Evolutionary conservation across 805 yeast species (phyloP).

Genomic region (Candida taoyuanica): DNA sequence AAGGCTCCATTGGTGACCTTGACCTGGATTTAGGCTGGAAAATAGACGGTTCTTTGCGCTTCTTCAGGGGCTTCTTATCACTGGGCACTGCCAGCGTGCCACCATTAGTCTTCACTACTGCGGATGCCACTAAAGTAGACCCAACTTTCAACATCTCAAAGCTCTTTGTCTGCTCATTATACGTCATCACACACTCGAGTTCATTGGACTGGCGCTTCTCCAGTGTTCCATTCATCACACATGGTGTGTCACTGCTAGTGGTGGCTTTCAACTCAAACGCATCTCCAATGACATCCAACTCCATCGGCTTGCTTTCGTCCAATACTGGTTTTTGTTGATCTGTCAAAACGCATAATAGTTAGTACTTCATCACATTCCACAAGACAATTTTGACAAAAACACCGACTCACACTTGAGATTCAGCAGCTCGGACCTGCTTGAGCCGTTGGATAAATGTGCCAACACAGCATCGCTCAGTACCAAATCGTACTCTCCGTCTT

Average conservation of each 20-base stretch:
- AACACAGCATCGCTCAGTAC: slow-evolving; percentile 18
- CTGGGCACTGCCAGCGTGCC: too few species aligned
- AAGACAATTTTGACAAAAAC: too few species aligned
- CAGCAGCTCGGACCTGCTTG: slow-evolving; percentile 16
- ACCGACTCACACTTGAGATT: slow-evolving; percentile 22
- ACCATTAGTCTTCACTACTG: too few species aligned
- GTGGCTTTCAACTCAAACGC: slow-evolving; percentile 17
- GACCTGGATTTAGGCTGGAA: slow-evolving; percentile 23
- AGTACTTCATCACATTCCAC: too few species aligned
- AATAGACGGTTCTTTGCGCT: slow-evolving; percentile 22
- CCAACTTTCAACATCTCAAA: slow-evolving; percentile 20
- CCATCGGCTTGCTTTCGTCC: slow-evolving; percentile 13
- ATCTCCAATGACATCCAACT: slow-evolving; percentile 10
- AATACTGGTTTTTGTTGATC: slow-evolving; percentile 2
- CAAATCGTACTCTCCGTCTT: slow-evolving; percentile 27
- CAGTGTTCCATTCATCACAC: slow-evolving; percentile 17
- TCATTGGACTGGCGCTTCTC: slow-evolving; percentile 7
- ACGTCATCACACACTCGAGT: slow-evolving; percentile 23
- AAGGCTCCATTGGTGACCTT: slow-evolving; percentile 19
- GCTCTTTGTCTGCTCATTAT: slow-evolving; percentile 11
- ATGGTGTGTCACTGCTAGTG: slow-evolving; percentile 9
- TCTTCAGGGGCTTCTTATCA: slow-evolving; percentile 7
- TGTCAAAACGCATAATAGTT: too few species aligned
- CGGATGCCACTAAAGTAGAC: slow-evolving; percentile 10
- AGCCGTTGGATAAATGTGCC: slow-evolving; percentile 5